A percentile compares a stretch with the other conserved stretches of the same genome.
These are phyloP conservation scores for Kazachstania sp. DNA, from an alignment of 1,139 yeast species.

Conservation along the genomic window DNA sequence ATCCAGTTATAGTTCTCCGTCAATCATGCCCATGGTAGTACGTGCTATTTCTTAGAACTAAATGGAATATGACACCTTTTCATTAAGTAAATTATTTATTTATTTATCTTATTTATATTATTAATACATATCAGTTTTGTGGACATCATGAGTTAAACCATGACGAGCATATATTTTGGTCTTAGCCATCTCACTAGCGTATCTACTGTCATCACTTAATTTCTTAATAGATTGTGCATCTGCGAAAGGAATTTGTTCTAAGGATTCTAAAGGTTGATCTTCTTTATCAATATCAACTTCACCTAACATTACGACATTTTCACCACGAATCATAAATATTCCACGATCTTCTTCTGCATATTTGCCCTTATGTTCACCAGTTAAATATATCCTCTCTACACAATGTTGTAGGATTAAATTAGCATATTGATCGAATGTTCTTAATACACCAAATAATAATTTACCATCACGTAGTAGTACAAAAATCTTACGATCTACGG, in stretches of 20 bases:
- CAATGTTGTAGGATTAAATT: slow-evolving; percentile 90
- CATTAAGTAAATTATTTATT: not conserved
- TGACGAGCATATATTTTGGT: slow-evolving; percentile 41
- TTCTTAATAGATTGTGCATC: slow-evolving; percentile 48
- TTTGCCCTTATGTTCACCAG: slow-evolving; percentile 31
- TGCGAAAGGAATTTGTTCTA: slow-evolving; percentile 52
- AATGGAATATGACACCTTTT: too few relatives aligned
- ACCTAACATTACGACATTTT: slow-evolving; percentile 92
- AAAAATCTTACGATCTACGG: slow-evolving; percentile 71
- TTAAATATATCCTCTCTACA: slow-evolving; percentile 70
- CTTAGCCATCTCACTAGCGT: slow-evolving; percentile 40
- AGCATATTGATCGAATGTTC: slow-evolving; percentile 94
- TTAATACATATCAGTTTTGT: slow-evolving; percentile 43
- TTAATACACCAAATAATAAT: slow-evolving; percentile 75
- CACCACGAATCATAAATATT: slow-evolving; percentile 89
- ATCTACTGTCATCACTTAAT: slow-evolving; percentile 32
- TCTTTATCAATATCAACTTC: slow-evolving; percentile 87
- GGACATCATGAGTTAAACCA: slow-evolving; percentile 53
- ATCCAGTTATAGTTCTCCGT: too few relatives aligned
- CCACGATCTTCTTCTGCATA: slow-evolving; percentile 76
- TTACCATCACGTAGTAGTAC: slow-evolving; percentile 88
- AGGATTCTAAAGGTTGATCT: slow-evolving; percentile 54
- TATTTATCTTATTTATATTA: not conserved
- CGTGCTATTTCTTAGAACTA: too few relatives aligned
- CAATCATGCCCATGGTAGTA: too few relatives aligned